These are phyloP conservation scores for Ophiosphaerella korrae DNA, from an alignment of 2,329 filamentous ascomycete genomes.

Conservation along the genomic window DNA sequence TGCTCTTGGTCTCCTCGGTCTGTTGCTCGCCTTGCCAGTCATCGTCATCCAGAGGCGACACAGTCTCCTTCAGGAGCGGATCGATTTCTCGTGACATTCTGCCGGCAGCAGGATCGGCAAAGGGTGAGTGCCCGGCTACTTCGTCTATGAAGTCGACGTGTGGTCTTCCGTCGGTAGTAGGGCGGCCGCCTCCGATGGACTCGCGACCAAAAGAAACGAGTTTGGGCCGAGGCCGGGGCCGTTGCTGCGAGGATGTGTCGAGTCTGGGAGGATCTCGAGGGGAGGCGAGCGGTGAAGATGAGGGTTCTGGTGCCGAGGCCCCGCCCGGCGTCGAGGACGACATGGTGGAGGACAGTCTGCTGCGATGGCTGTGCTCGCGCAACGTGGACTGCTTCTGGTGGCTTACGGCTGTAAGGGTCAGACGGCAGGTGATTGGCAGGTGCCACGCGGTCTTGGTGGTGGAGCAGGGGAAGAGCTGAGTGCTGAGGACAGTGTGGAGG, in stretches of 20 bases:
- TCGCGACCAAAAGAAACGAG: constrained; percentile 44
- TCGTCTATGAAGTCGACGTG: constrained; percentile 41
- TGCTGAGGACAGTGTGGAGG: neutral
- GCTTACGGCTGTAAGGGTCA: constrained; percentile 12
- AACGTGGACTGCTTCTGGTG: constrained; percentile 17
- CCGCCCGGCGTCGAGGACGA: constrained; percentile 17
- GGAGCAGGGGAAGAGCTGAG: neutral
- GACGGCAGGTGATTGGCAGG: constrained; percentile 21
- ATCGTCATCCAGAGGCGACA: constrained; percentile 44
- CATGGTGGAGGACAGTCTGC: constrained; percentile 21
- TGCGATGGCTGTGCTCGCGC: constrained; percentile 17
- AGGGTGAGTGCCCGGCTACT: constrained; percentile 44
- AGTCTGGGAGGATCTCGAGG: constrained; percentile 19
- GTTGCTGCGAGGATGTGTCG: constrained; percentile 22
- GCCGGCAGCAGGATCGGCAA: constrained; percentile 35
- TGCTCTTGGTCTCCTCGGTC: constrained; percentile 72
- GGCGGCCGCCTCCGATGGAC: constrained; percentile 25
- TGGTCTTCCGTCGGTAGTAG: constrained; percentile 19
- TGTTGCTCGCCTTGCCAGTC: constrained; percentile 52
- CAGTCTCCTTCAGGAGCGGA: constrained; percentile 38
- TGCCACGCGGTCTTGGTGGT: neutral
- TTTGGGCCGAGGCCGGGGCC: constrained; percentile 34
- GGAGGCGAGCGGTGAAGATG: constrained; percentile 14
- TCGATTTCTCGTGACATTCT: constrained; percentile 38
- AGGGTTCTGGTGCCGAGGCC: constrained; percentile 13